Conservation (phyloP, 352 stramenopile genomes). For the Globisporangium apiculatum region DNA sequence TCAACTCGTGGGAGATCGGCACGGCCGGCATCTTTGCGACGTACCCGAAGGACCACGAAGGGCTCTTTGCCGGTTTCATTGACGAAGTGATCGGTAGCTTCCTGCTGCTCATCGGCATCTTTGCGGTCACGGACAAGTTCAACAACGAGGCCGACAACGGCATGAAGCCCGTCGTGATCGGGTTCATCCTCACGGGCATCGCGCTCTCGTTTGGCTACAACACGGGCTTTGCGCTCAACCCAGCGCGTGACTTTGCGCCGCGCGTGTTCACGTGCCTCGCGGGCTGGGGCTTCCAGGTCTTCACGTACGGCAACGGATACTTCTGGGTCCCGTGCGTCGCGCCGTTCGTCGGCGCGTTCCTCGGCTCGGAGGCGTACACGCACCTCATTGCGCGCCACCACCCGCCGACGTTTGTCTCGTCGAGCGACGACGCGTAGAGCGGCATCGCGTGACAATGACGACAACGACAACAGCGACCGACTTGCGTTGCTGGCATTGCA, state of each 20-base stretch:
- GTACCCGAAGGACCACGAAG: slow-evolving; percentile 63
- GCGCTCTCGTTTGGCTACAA: slow-evolving; percentile 76
- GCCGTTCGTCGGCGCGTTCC: slow-evolving; percentile 54
- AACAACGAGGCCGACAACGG: slow-evolving; percentile 64
- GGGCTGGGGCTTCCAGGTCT: slow-evolving; percentile 62
- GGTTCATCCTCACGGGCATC: slow-evolving; percentile 65
- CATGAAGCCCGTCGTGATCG: slow-evolving; percentile 65
- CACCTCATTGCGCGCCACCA: slow-evolving; percentile 59
- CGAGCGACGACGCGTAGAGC: slow-evolving; percentile 18
- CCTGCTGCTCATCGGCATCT: slow-evolving; percentile 58
- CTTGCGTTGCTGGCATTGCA: not conserved
- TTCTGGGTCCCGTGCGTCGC: slow-evolving; percentile 74
- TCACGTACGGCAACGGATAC: slow-evolving; percentile 60
- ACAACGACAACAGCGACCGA: not conserved
- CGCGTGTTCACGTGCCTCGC: slow-evolving; percentile 55
- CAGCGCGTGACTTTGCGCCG: slow-evolving; percentile 57
- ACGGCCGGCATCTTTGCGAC: slow-evolving; percentile 69
- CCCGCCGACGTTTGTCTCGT: slow-evolving; percentile 37
- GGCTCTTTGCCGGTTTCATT: slow-evolving; percentile 46
- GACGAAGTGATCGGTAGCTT: slow-evolving; percentile 58
- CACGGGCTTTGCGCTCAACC: slow-evolving; percentile 73
- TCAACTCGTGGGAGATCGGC: slow-evolving; percentile 52
- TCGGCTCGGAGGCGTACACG: slow-evolving; percentile 60
- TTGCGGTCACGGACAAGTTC: slow-evolving; percentile 59
- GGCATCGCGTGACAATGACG: too few relatives aligned